phyloP scores from a whole-genome alignment of 2,329 filamentous ascomycete genomes.

The Pseudonectria foliicola region DNA sequence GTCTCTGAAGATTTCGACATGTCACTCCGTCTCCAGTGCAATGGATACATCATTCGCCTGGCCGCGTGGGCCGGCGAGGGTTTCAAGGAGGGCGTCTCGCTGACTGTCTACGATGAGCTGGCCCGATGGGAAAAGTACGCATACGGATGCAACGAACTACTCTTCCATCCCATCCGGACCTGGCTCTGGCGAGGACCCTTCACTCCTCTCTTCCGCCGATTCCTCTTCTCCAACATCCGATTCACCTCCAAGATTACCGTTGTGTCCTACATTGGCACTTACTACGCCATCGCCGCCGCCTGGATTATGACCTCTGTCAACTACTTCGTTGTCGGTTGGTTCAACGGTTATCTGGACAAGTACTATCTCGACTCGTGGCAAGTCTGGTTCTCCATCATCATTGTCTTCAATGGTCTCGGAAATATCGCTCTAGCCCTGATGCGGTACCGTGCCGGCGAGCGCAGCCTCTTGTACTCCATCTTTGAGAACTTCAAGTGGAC shows the following conservation, averaged over 20 bases:
- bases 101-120: slow-evolving; percentile 79
- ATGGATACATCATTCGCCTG: slow-evolving; percentile 65
- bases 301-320: slow-evolving; percentile 68
- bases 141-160: slow-evolving; percentile 74
- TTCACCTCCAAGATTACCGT: slow-evolving; percentile 71
- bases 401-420: slow-evolving; percentile 69
- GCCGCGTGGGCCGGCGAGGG: slow-evolving; percentile 68
- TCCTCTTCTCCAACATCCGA: slow-evolving; percentile 66
- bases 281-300: slow-evolving; percentile 70
- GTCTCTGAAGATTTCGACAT: slow-evolving; percentile 80
- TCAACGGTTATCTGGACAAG: slow-evolving; percentile 69
- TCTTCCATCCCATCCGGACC: slow-evolving; percentile 69
- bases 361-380: slow-evolving; percentile 75
- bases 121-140: slow-evolving; percentile 84
- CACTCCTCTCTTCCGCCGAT: slow-evolving; percentile 68
- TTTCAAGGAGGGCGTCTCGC: slow-evolving; percentile 76
- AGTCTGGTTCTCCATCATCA: slow-evolving; percentile 73
- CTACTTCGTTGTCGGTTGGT: slow-evolving; percentile 72
- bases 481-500: slow-evolving; percentile 69
- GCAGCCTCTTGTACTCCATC: slow-evolving; percentile 47
- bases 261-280: slow-evolving; percentile 70
- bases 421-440: slow-evolving; percentile 66
- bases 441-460: slow-evolving; percentile 64
- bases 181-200: slow-evolving; percentile 71
- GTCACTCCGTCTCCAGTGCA: slow-evolving; percentile 67